Base-by-base conservation (phyloP, 2,329 filamentous ascomycete genomes). In the Colletotrichum tanaceti region DNA sequence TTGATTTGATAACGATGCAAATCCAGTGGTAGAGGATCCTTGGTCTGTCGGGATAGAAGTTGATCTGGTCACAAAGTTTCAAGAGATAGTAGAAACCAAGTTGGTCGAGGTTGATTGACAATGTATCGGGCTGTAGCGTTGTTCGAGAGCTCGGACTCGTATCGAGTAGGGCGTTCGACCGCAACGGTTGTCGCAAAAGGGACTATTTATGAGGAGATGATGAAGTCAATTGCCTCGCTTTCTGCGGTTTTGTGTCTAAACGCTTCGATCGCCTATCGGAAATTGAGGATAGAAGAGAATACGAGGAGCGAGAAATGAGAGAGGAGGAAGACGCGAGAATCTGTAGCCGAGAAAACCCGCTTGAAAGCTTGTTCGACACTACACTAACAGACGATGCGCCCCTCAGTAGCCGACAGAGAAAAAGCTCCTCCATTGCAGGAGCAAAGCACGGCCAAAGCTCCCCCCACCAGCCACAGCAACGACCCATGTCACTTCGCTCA, bases 311-410 rank as follows among this genome's bases (percentile, higher is more conserved):
- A 44, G n/a, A 57, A 49, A 49, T 55, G 43, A 43, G 43, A 18
- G 32, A 43, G 16, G n/a, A 63, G 50, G 24, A 43, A 57, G 58
- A 49, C 28, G 11, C 39, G 22, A 54, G 44, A 22, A 57, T 58
- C 44, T 46, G 57, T 46, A 58, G 58, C 62, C 49, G 44, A 69
- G 57, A 50, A 55, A 69, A 58, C 63, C 66, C 57, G 66, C 66
- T 61, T 61, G 49, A 69, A 69, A 69, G 63, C 66, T 69, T 66
- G 66, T 69, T 57, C 44, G 63, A 61, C 57, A 47, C 62, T 50
- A 53, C 52, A 18, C 39, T 20, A 44, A 62, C 38, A 43, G 39
- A 68, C 65, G 28, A 57, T 60, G 32, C 58, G 38, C 62, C 62
- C 65, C 62, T 63, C 58, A 32, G 50, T 41, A 57, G 24, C 58